Evolutionary conservation across 2,329 filamentous ascomycete species (phyloP).

Genomic region (Colletotrichum sp.): DNA sequence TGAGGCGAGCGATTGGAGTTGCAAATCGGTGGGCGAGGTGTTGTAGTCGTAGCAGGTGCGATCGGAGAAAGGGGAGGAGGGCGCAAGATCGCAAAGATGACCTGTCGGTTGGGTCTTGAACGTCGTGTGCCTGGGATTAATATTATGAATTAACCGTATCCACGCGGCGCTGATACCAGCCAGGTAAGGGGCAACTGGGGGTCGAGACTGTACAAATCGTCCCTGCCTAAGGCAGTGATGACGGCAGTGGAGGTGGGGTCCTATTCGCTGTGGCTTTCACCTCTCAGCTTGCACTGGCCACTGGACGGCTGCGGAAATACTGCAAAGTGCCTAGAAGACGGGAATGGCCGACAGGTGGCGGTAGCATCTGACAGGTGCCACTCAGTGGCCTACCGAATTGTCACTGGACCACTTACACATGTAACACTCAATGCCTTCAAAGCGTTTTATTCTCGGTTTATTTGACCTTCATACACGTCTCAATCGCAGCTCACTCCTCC

Average conservation of each 20-base stretch:
- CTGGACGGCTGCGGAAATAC: background rate
- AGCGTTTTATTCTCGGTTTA: background rate
- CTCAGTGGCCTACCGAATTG: background rate
- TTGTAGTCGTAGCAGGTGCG: background rate
- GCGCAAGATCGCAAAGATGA: constrained; percentile 14
- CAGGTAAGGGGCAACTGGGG: constrained; percentile 19
- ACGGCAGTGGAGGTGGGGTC: constrained; percentile 14
- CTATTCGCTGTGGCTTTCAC: background rate
- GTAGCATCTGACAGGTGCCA: background rate
- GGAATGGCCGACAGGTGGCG: background rate
- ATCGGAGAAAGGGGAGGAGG: background rate
- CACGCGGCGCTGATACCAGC: constrained; percentile 16
- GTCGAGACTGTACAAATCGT: background rate
- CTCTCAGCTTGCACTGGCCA: background rate
- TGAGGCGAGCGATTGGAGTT: background rate
- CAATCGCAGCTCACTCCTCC: background rate
- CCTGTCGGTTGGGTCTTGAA: background rate
- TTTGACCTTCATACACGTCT: background rate
- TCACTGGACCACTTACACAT: background rate
- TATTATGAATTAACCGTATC: constrained; percentile 11
- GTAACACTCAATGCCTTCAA: background rate
- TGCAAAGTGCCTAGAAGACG: background rate
- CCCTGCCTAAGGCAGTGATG: constrained; percentile 21
- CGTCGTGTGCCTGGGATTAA: constrained; percentile 7
- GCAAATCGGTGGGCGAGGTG: background rate